Evolutionary conservation across 2,329 filamentous ascomycete species (phyloP).

Genomic region (Ceratocystis papillata): DNA sequence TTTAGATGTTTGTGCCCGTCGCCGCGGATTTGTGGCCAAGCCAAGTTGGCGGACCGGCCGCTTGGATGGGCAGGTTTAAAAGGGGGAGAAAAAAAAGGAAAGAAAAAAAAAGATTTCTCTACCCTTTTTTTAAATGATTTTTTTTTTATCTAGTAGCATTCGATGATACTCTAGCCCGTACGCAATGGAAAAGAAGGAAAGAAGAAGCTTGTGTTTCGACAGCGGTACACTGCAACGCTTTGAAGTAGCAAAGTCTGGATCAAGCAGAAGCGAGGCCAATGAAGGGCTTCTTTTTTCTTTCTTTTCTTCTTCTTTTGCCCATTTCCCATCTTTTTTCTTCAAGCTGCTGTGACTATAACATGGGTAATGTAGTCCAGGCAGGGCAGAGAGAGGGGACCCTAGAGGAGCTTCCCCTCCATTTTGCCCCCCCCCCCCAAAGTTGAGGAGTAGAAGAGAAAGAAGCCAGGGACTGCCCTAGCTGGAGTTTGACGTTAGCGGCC

Average conservation of each 20-base stretch:
- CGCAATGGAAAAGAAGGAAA: neutral
- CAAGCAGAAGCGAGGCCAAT: conserved; percentile 1
- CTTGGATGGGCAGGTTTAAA: neutral
- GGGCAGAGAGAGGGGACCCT: neutral
- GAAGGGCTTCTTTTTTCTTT: neutral
- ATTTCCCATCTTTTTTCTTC: conserved; percentile 12
- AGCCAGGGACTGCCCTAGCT: conserved; percentile 4
- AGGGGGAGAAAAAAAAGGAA: neutral
- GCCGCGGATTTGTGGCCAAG: neutral
- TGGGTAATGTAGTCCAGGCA: neutral
- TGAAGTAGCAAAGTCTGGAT: conserved; percentile 1
- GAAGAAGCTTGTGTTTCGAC: neutral
- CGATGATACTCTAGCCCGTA: too few species aligned
- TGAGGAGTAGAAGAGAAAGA: neutral
- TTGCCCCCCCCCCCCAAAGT: neutral
- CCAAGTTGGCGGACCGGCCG: neutral
- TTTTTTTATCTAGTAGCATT: neutral
- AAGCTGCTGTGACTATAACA: conserved; percentile 13
- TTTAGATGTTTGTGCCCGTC: conserved; percentile 6
- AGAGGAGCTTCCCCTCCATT: neutral
- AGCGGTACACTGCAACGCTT: conserved; percentile 5
- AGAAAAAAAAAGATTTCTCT: neutral
- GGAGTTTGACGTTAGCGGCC: neutral
- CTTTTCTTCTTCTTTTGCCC: neutral
- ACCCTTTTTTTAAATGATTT: neutral